Evolutionary conservation across 2,329 filamentous ascomycete genomes (phyloP).

Genomic region (Metarhizium rileyi): DNA sequence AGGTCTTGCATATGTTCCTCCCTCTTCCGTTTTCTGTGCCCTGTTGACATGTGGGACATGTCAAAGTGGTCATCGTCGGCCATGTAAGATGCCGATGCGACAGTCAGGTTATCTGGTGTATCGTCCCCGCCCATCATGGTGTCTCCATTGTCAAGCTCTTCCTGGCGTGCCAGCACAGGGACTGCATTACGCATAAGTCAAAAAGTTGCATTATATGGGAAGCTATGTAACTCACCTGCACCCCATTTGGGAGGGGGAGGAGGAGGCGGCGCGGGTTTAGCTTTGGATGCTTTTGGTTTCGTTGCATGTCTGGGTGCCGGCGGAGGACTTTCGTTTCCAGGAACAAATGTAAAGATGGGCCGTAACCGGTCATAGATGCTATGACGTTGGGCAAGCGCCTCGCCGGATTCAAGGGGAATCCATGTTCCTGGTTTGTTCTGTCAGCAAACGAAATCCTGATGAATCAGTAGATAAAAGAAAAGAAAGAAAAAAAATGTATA

Average conservation of each 20-base stretch:
- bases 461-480: too few species aligned
- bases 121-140: slow-evolving; percentile 63
- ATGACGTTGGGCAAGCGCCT: slow-evolving; percentile 76
- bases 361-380: slow-evolving; percentile 73
- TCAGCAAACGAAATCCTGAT: too few species aligned
- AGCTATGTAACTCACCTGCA: slow-evolving; percentile 10
- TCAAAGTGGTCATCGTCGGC: slow-evolving; percentile 74
- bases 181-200: slow-evolving; percentile 9
- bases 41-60: slow-evolving; percentile 52
- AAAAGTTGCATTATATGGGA: background rate
- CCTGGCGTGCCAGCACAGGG: slow-evolving; percentile 24
- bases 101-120: slow-evolving; percentile 72
- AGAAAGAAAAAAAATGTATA: background rate
- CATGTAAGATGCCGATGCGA: slow-evolving; percentile 76
- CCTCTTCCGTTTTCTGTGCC: slow-evolving; percentile 67
- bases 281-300: slow-evolving; percentile 68
- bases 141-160: slow-evolving; percentile 56
- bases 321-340: slow-evolving; percentile 79
- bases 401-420: slow-evolving; percentile 80
- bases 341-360: slow-evolving; percentile 81
- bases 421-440: slow-evolving; percentile 60
- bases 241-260: slow-evolving; percentile 46
- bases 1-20: slow-evolving; percentile 51
- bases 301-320: slow-evolving; percentile 88
- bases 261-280: slow-evolving; percentile 21